Conservation (phyloP, 2,329 filamentous ascomycete species). For the Metarhizium guizhouense region DNA sequence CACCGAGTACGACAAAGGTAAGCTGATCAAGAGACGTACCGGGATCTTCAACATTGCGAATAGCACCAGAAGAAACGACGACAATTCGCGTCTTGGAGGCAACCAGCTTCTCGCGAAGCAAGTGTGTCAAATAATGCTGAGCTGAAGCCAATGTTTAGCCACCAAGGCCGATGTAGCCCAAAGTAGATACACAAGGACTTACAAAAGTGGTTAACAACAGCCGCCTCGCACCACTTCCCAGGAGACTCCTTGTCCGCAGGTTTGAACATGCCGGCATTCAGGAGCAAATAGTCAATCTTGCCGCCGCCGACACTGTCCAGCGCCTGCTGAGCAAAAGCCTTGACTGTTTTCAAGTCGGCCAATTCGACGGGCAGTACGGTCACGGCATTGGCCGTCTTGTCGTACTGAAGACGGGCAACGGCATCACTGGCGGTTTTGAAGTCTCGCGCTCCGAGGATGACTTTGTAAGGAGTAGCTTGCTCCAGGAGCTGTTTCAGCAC, state of each 20-base stretch:
- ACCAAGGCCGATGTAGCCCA: neutral
- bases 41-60: conserved; percentile 30
- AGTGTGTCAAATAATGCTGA: conserved; percentile 43
- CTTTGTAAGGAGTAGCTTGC: conserved; percentile 33
- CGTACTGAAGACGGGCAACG: conserved; percentile 32
- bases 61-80: conserved; percentile 40
- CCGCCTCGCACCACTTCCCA: conserved; percentile 40
- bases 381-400: conserved; percentile 29
- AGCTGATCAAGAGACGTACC: conserved; percentile 15
- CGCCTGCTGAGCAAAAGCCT: conserved; percentile 35
- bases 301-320: conserved; percentile 30
- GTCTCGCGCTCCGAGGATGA: conserved; percentile 43
- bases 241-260: conserved; percentile 24
- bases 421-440: conserved; percentile 29
- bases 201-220: conserved; percentile 46
- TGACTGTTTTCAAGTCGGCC: conserved; percentile 33
- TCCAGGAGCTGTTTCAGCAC: conserved; percentile 41
- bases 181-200: conserved; percentile 8
- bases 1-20: neutral
- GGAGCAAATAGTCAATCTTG: conserved; percentile 38
- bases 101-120: conserved; percentile 38
- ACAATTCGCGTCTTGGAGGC: conserved; percentile 37
- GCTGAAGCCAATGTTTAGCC: conserved; percentile 21
- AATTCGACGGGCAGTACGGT: conserved; percentile 41
- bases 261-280: conserved; percentile 39